These are phyloP conservation scores for Boletus subcaerulescens DNA, from an alignment of 768 basidiomycete species.

Conservation along the genomic window DNA sequence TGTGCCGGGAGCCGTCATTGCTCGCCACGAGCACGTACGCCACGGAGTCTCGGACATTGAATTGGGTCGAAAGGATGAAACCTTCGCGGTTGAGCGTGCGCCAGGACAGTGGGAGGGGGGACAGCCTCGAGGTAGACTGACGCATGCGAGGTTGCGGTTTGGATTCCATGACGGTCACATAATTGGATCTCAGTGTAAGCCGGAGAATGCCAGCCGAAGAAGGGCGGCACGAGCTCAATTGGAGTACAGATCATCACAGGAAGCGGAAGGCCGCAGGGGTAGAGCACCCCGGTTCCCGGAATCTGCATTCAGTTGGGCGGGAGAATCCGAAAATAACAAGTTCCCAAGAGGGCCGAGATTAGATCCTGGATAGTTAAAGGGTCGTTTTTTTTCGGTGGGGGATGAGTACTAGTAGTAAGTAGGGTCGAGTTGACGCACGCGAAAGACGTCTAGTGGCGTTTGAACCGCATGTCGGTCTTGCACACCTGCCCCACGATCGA, in stretches of 20 bases:
- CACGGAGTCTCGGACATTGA: conserved; percentile 35
- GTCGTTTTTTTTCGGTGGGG: not conserved
- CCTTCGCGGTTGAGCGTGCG: conserved; percentile 27
- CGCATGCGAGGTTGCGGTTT: conserved; percentile 3
- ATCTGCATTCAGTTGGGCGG: conserved; percentile 10
- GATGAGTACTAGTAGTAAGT: not conserved
- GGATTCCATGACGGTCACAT: not conserved
- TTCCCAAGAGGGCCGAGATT: conserved; percentile 27
- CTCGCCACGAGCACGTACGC: conserved; percentile 2
- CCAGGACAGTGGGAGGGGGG: not conserved
- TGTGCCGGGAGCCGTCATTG: not conserved
- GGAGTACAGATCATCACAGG: conserved; percentile 17
- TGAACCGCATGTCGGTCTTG: not conserved
- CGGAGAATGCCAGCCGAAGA: conserved; percentile 8
- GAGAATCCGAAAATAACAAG: conserved; percentile 22
- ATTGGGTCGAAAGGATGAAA: conserved; percentile 14
- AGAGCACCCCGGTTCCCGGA: not conserved
- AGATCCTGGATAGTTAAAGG: conserved; percentile 17
- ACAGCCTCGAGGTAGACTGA: conserved; percentile 12
- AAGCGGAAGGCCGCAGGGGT: conserved; percentile 29
- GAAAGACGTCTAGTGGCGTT: conserved; percentile 31
- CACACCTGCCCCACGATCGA: too few relatives aligned
- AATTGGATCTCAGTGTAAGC: conserved; percentile 7
- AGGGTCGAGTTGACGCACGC: conserved; percentile 18
- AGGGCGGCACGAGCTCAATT: conserved; percentile 20